These are phyloP conservation scores for Symbiodinium natans DNA, from an alignment of 73 alveolate genomes.

Conservation along the genomic window DNA sequence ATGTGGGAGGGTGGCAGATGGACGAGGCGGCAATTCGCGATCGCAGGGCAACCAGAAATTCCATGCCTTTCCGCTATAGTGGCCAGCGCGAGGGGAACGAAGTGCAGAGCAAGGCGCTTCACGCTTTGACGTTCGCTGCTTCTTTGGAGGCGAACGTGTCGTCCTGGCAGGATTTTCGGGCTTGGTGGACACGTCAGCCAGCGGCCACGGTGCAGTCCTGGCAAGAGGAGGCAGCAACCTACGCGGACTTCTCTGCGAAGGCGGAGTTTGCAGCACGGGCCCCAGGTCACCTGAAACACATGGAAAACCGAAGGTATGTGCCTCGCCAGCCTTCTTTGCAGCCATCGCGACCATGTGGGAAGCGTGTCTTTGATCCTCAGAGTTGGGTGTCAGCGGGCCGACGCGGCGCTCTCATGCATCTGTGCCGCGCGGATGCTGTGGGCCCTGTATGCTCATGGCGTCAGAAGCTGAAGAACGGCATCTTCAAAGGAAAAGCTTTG, in stretches of 20 bases:
- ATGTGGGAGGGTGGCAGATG: not conserved
- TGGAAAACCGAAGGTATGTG: not conserved
- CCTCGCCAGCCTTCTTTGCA: not conserved
- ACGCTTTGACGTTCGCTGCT: not conserved
- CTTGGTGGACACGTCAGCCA: not conserved
- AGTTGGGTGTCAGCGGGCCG: not conserved
- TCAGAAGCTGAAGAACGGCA: not conserved
- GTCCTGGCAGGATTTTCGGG: not conserved
- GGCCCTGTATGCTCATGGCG: slow-evolving; percentile 7
- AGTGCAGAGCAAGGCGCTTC: not conserved
- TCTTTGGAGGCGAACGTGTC: not conserved
- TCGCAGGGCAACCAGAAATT: not conserved
- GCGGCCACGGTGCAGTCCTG: not conserved
- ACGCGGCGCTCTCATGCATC: not conserved
- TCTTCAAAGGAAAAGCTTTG: not conserved
- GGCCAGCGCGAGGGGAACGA: not conserved
- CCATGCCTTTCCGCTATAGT: not conserved
- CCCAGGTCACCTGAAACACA: not conserved
- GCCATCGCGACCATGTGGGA: not conserved
- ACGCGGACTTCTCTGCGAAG: not conserved
- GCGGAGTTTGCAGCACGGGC: not conserved
- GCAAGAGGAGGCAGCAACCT: not conserved
- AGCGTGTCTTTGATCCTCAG: not conserved
- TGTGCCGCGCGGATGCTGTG: not conserved
- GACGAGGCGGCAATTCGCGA: not conserved